Conservation (phyloP, 306 rosid species). For the Castanea crenata region DNA sequence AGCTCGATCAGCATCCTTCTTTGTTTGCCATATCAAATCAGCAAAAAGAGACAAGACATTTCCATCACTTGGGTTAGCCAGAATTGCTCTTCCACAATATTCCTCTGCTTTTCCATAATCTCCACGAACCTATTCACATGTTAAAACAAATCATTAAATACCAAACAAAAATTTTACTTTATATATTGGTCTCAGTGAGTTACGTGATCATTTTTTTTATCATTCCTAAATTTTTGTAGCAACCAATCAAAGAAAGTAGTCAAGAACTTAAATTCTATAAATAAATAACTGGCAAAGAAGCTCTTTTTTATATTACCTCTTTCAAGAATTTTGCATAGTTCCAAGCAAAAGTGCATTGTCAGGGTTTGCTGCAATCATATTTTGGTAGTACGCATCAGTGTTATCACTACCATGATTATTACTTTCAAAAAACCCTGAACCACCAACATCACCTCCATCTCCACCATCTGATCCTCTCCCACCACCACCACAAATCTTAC, state of each 20-base stretch:
- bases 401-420: constrained; percentile 45
- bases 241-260: constrained; percentile 9
- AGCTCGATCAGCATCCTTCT: constrained; percentile 63
- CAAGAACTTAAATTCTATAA: not conserved
- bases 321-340: constrained; percentile 81
- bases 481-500: constrained; percentile 41
- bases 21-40: constrained; percentile 61
- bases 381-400: constrained; percentile 58
- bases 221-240: not conserved
- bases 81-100: constrained; percentile 69
- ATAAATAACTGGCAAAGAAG: not conserved
- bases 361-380: constrained; percentile 77
- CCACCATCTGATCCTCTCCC: constrained; percentile 34
- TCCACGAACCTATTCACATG: constrained; percentile 50
- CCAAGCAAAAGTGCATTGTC: constrained; percentile 67
- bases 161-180: not conserved
- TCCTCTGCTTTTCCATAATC: constrained; percentile 68
- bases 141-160: not conserved
- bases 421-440: constrained; percentile 36
- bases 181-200: not conserved
- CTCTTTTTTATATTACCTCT: constrained; percentile 44
- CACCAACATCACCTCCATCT: constrained; percentile 27
- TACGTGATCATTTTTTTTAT: not conserved
- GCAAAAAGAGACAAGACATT: constrained; percentile 53
- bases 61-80: constrained; percentile 64